Evolutionary conservation across 106 monocot species (phyloP).

Genomic region (Iris macrosiphon): DNA sequence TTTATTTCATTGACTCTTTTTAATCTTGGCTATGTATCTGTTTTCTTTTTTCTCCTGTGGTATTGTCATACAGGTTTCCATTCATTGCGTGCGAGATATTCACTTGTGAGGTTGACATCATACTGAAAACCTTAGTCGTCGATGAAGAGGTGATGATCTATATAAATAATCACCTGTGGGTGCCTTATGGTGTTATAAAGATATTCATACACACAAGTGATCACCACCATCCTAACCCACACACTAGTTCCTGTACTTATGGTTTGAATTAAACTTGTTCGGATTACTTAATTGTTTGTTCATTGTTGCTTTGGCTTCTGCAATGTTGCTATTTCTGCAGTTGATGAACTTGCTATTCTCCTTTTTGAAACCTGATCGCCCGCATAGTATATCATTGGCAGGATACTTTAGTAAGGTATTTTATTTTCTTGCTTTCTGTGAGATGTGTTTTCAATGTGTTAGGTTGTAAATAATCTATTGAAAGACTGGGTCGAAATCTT

Average conservation of each 20-base stretch:
- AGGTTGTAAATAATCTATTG: not conserved
- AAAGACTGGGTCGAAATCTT: not conserved
- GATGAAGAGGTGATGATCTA: constrained; percentile 42
- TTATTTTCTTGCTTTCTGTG: not conserved
- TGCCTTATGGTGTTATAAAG: too few relatives aligned
- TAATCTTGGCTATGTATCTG: not conserved
- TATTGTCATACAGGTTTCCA: constrained; percentile 42
- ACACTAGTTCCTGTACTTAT: not conserved
- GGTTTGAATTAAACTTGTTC: not conserved
- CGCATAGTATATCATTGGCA: constrained; percentile 48
- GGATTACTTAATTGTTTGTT: not conserved
- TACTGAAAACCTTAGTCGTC: constrained; percentile 53
- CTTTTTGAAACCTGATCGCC: constrained; percentile 47
- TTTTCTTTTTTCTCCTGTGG: not conserved
- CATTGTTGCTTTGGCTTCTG: not conserved
- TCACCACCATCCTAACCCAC: too few relatives aligned
- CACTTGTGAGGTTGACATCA: constrained; percentile 59
- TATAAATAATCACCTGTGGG: too few relatives aligned
- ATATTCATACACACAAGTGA: too few relatives aligned
- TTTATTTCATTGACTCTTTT: not conserved
- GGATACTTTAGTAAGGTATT: constrained; percentile 71
- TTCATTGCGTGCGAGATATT: constrained; percentile 76
- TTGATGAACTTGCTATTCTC: constrained; percentile 53
- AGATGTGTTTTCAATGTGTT: not conserved
- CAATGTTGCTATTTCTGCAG: constrained; percentile 14